Evolutionary conservation across 1,284 basidiomycete species (phyloP).

Genomic region (Tilletia setariae): DNA sequence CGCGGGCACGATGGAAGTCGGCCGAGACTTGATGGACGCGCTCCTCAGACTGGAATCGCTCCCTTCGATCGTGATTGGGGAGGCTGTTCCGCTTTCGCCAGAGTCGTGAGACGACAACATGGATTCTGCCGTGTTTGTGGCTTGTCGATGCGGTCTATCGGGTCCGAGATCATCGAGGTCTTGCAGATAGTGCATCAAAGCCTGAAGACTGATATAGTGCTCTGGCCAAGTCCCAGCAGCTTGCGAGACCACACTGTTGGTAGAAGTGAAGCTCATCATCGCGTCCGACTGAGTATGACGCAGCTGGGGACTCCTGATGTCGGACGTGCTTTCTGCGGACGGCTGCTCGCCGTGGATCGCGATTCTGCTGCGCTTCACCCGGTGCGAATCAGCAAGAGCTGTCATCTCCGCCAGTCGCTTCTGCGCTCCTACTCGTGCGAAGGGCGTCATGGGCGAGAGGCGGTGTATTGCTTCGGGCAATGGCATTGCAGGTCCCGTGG

Average conservation of each 20-base stretch:
- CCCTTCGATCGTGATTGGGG: no score
- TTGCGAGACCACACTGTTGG: not conserved
- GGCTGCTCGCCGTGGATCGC: not conserved
- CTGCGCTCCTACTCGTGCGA: not conserved
- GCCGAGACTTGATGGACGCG: not conserved
- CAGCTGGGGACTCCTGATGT: not conserved
- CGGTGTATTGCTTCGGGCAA: not conserved
- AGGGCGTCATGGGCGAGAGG: slow-evolving; percentile 7
- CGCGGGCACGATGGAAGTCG: not conserved
- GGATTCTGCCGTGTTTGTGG: not conserved
- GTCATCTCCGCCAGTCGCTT: not conserved
- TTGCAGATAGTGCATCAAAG: slow-evolving; percentile 87
- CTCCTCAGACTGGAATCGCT: no score
- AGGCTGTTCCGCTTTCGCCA: no score
- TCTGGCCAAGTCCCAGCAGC: not conserved
- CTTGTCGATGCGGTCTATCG: not conserved
- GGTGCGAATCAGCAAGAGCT: not conserved
- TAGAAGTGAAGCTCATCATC: not conserved
- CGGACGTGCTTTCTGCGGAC: not conserved
- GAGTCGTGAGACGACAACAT: no score
- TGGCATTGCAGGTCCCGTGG: not conserved
- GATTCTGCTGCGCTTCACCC: not conserved
- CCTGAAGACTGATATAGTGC: slow-evolving; percentile 73
- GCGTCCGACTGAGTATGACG: not conserved
- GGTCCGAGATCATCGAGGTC: slow-evolving; percentile 80